Conservation (phyloP, 2,329 filamentous ascomycete genomes). For the Xylariales sp. region DNA sequence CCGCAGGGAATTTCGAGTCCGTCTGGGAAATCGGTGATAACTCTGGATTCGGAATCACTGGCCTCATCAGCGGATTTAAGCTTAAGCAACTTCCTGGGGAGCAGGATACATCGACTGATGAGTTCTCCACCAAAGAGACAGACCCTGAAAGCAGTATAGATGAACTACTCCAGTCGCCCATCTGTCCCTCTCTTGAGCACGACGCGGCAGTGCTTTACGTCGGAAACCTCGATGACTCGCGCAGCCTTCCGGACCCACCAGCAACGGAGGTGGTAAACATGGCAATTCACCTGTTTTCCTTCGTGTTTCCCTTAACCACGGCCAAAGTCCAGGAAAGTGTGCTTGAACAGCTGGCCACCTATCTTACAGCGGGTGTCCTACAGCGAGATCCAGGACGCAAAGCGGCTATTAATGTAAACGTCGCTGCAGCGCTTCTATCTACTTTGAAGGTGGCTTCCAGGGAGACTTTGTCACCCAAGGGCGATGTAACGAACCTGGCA, state of each 20-base stretch:
- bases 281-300: slow-evolving; percentile 88
- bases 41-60: slow-evolving; percentile 88
- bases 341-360: slow-evolving; percentile 86
- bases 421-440: slow-evolving; percentile 74
- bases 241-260: slow-evolving; percentile 65
- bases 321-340: slow-evolving; percentile 94
- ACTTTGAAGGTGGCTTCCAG: slow-evolving; percentile 80
- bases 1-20: slow-evolving; percentile 83
- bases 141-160: slow-evolving; percentile 64
- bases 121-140: slow-evolving; percentile 41
- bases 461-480: slow-evolving; percentile 68
- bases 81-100: slow-evolving; percentile 67
- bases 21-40: slow-evolving; percentile 96
- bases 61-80: slow-evolving; percentile 73
- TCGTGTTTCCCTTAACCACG: slow-evolving; percentile 82
- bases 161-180: slow-evolving; percentile 58
- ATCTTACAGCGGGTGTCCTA: slow-evolving; percentile 72
- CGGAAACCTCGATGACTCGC: slow-evolving; percentile 42
- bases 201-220: slow-evolving; percentile 81
- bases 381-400: slow-evolving; percentile 84
- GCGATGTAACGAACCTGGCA: slow-evolving; percentile 67
- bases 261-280: slow-evolving; percentile 92
- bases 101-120: slow-evolving; percentile 47
- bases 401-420: slow-evolving; percentile 86
- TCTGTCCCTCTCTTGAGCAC: slow-evolving; percentile 81